Evolutionary conservation across 148 eudicot genomes (phyloP), one percentile per base, ranked within the genome.

Genomic region (Pharnaceum exiguum): DNA sequence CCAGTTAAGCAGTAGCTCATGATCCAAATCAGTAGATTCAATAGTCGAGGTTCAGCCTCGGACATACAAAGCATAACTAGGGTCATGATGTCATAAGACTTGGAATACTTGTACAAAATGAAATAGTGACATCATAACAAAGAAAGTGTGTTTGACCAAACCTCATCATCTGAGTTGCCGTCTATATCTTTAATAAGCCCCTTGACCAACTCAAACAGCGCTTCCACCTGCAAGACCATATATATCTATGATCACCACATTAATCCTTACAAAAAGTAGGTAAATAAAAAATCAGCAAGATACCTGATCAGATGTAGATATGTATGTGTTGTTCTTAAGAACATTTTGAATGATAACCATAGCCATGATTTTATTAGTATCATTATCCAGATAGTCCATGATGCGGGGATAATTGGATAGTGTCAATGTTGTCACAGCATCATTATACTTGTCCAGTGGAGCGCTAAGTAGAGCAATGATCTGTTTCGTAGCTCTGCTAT

Each of bases 391-490:
- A 75, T 83, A 86, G 52, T 84, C 99, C 99, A 94, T 94, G 46
- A 94, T 83, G 55, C 91, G 82, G 35, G 99, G 99, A 82, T 94
- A 94, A 74, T 94, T 94, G 55, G 91, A 89, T 57, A 94, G 95
- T 15, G 95, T 86, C 61, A 94, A 64, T 22, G 95, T 84, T 57
- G 99, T 86, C 62, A 86, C 99, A 65, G 87, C 85, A 60, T 94
- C 96, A 71, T 75, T 85, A 63, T 89, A 94, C 73, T 89, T 94
- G 67, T 94, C 99, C 68, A 94, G 54, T 43, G 99, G 99, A 69
- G 99, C 99, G 74, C 85, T 94, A 77, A 94, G 74, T 68, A 94
- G 99, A 18, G 96, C 94, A 65, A 94, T 95, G 66, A 94, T 86
- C 69, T 94, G 96, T 75, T 94, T 94, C 49, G 96, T 94, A 54